A percentile compares a stretch with the other conserved stretches of the same genome.
phyloP scores from a whole-genome alignment of 306 rosid species.

The Lathyrus oleraceus region DNA sequence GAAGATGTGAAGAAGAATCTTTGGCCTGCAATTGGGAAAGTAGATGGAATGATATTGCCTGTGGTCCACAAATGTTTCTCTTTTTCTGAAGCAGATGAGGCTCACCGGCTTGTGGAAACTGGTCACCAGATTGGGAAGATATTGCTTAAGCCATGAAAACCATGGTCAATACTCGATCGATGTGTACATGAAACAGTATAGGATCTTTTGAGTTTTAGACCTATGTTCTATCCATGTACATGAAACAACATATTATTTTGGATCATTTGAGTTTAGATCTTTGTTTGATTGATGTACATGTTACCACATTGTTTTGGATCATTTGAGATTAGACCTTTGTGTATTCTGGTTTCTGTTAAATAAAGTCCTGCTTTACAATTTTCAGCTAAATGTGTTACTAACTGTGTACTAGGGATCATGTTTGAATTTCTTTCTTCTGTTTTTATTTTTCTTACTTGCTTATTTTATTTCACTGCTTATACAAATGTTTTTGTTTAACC shows the following conservation, averaged over 20 bases:
- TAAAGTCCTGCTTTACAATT: neutral
- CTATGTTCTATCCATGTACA: neutral
- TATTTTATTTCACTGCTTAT: too few species aligned
- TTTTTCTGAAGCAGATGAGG: conserved; percentile 71
- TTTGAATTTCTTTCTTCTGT: neutral
- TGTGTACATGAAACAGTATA: neutral
- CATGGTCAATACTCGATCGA: neutral
- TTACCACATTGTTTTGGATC: conserved; percentile 10
- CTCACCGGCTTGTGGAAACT: conserved; percentile 72
- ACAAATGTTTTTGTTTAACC: too few species aligned
- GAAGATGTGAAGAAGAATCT: conserved; percentile 84
- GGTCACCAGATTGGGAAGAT: conserved; percentile 82
- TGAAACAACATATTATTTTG: neutral
- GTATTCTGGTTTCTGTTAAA: neutral
- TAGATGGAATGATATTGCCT: conserved; percentile 71
- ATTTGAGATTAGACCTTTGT: neutral
- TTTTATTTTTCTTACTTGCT: neutral
- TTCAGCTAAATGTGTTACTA: neutral
- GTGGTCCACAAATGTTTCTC: conserved; percentile 62
- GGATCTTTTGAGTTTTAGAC: too few species aligned
- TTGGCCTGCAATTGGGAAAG: conserved; percentile 90
- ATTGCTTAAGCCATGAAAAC: conserved; percentile 55
- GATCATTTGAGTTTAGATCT: conserved; percentile 3
- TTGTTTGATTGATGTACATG: neutral
- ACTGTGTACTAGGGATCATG: neutral